Conservation (phyloP, 2,329 filamentous ascomycete genomes). For the Nemania diffusa region DNA sequence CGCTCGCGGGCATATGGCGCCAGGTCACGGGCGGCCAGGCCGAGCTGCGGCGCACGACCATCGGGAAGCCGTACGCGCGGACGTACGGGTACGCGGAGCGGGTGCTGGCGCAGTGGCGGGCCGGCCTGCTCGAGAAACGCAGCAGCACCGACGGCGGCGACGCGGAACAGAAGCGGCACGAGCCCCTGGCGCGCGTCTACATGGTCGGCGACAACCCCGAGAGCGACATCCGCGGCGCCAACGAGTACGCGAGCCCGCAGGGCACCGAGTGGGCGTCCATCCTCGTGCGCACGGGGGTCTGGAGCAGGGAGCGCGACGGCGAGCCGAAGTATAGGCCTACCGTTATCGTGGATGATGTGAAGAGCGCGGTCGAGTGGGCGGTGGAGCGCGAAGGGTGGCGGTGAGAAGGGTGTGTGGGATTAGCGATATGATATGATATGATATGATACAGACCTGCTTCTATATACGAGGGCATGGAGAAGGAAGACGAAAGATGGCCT, state of each 20-base stretch:
- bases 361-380: slow-evolving; percentile 81
- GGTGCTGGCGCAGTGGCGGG: slow-evolving; percentile 71
- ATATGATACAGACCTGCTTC: not conserved
- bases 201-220: slow-evolving; percentile 95
- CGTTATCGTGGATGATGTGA: slow-evolving; percentile 77
- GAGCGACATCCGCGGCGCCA: slow-evolving; percentile 90
- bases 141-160: slow-evolving; percentile 31
- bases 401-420: slow-evolving; percentile 33
- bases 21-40: slow-evolving; percentile 72
- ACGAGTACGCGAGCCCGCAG: slow-evolving; percentile 73
- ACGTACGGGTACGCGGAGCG: slow-evolving; percentile 89
- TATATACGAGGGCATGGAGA: not conserved
- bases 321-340: slow-evolving; percentile 70
- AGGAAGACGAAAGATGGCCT: not conserved
- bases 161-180: slow-evolving; percentile 20
- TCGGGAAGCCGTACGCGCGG: slow-evolving; percentile 82
- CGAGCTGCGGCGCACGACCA: slow-evolving; percentile 70
- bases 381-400: slow-evolving; percentile 65
- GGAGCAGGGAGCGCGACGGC: slow-evolving; percentile 55
- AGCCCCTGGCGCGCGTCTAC: slow-evolving; percentile 79
- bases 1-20: slow-evolving; percentile 82
- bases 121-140: slow-evolving; percentile 54
- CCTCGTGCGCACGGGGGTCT: slow-evolving; percentile 84
- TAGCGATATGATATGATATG: not conserved
- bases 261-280: slow-evolving; percentile 82